phyloP scores from a whole-genome alignment of 805 yeast genomes.

The Dipodascus albidus region DNA sequence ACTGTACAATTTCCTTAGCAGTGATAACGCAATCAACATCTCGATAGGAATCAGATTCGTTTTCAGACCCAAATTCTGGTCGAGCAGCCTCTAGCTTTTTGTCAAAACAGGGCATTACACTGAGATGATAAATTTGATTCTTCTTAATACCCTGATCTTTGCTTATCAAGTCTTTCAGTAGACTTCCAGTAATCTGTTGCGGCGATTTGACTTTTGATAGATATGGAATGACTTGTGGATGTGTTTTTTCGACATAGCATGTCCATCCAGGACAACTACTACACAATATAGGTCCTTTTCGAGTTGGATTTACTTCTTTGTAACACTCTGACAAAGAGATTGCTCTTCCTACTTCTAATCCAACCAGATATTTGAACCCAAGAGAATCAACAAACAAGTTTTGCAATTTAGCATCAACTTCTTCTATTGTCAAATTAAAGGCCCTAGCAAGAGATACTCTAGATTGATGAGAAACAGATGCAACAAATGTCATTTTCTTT shows the following conservation, averaged over 20 bases:
- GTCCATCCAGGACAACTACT: conserved; percentile 96
- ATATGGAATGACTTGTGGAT: conserved; percentile 65
- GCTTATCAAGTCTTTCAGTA: conserved; percentile 45
- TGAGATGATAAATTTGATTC: conserved; percentile 54
- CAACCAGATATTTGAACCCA: conserved; percentile 67
- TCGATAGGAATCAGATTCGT: conserved; percentile 17
- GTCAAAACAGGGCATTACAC: conserved; percentile 96
- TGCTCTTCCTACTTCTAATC: conserved; percentile 72
- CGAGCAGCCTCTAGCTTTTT: conserved; percentile 92
- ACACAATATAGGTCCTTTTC: conserved; percentile 42
- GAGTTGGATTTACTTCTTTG: conserved; percentile 26
- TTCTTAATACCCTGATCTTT: conserved; percentile 23
- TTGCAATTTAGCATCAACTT: conserved; percentile 50
- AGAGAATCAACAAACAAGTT: conserved; percentile 46
- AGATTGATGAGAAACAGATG: conserved; percentile 77
- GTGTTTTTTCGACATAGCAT: conserved; percentile 89
- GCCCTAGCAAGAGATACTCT: conserved; percentile 74
- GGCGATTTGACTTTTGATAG: conserved; percentile 75
- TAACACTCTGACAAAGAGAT: conserved; percentile 44
- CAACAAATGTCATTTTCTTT: conserved; percentile 39
- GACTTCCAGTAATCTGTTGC: conserved; percentile 81
- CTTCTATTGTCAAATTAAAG: conserved; percentile 37
- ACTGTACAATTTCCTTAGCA: conserved; percentile 70
- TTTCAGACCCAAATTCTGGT: conserved; percentile 41
- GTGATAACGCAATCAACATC: conserved; percentile 95